phyloP scores from a whole-genome alignment of 192 early-diverging fungal species.

The Gamsiella multidivaricata region DNA sequence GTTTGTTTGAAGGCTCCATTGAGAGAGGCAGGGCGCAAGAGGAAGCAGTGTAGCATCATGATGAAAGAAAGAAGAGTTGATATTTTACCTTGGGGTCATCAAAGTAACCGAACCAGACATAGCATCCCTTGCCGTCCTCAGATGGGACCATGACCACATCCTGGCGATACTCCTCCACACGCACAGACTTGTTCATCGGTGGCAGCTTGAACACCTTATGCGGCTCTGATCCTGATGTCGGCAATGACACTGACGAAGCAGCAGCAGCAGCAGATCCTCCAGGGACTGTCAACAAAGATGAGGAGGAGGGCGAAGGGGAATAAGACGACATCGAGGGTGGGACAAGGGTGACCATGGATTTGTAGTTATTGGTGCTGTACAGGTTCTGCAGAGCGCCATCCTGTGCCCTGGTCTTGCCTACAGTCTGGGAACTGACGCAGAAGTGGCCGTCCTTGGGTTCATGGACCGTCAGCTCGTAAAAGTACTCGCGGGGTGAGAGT shows the following conservation, averaged over 20 bases:
- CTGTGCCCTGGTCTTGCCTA: conserved; percentile 38
- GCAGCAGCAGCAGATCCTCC: conserved; percentile 31
- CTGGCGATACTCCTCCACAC: conserved; percentile 63
- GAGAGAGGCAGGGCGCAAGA: too few species aligned
- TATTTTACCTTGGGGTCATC: conserved; percentile 66
- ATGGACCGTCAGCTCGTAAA: conserved; percentile 57
- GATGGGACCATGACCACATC: conserved; percentile 57
- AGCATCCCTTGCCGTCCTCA: conserved; percentile 57
- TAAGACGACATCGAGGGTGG: conserved; percentile 8
- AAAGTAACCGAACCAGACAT: conserved; percentile 63
- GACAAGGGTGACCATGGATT: conserved; percentile 50
- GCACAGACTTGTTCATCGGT: conserved; percentile 54
- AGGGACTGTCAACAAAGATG: conserved; percentile 21
- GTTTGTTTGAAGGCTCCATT: too few species aligned
- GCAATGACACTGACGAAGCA: conserved; percentile 30
- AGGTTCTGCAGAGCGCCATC: conserved; percentile 39
- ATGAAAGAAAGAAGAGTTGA: not conserved
- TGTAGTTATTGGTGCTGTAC: conserved; percentile 44
- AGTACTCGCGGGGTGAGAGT: conserved; percentile 60
- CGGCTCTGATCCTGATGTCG: conserved; percentile 17
- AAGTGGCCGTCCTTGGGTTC: conserved; percentile 44
- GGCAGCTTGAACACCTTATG: conserved; percentile 47
- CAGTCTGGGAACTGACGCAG: conserved; percentile 51
- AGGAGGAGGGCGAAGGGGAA: not conserved
- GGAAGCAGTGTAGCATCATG: too few species aligned